Evolutionary conservation across 371 early-diverging fungal genomes (phyloP).

Genomic region (Mucor circinelloides): DNA sequence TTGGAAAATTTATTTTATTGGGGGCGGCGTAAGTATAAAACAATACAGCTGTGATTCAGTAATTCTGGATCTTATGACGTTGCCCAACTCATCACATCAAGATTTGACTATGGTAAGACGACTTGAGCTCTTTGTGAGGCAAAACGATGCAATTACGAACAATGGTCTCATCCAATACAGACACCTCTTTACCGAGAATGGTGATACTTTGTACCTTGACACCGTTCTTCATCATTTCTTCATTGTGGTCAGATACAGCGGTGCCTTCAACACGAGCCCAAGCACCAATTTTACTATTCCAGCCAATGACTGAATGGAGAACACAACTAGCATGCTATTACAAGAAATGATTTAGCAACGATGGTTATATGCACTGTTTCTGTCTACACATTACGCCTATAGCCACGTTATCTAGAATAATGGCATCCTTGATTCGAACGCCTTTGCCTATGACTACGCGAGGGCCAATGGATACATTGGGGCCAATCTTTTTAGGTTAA

Average conservation of each 20-base stretch:
- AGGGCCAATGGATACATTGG: conserved; percentile 95
- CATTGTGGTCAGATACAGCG: conserved; percentile 61
- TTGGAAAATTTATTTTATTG: not conserved
- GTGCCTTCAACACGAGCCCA: conserved; percentile 96
- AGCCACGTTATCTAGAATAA: conserved; percentile 93
- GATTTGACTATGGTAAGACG: conserved; percentile 90
- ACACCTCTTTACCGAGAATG: conserved; percentile 89
- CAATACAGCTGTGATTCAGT: not conserved
- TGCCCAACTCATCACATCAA: conserved; percentile 79
- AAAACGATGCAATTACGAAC: conserved; percentile 96
- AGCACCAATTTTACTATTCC: conserved; percentile 91
- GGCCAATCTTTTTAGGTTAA: conserved; percentile 69
- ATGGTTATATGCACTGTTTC: not conserved
- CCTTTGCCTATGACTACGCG: conserved; percentile 94
- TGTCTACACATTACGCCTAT: conserved; percentile 71
- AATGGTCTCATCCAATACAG: conserved; percentile 87
- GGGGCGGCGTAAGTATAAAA: not conserved
- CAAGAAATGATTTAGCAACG: not conserved
- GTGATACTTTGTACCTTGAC: conserved; percentile 90
- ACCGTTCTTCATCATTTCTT: conserved; percentile 81
- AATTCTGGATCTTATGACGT: not conserved
- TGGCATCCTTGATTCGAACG: conserved; percentile 93
- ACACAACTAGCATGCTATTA: conserved; percentile 70
- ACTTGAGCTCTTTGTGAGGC: conserved; percentile 95
- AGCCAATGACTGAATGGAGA: conserved; percentile 93